phyloP scores from a whole-genome alignment of 2,329 filamentous ascomycete genomes.

The Penicillium sp. region DNA sequence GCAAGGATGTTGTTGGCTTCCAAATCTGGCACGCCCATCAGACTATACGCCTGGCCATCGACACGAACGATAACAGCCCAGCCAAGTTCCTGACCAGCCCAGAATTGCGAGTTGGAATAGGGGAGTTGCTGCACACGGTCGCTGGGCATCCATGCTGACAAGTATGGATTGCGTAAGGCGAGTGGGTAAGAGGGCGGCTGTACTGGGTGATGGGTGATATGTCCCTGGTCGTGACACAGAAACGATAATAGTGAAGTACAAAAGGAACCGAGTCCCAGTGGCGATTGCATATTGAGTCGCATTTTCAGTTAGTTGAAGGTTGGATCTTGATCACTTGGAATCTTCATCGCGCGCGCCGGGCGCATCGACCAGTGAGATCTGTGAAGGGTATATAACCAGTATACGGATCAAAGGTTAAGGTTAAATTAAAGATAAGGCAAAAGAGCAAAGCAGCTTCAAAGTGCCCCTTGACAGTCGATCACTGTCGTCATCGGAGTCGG shows the following conservation, averaged over 20 bases:
- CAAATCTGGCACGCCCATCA: slow-evolving; percentile 37
- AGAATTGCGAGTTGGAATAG: slow-evolving; percentile 41
- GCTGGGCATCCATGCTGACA: slow-evolving; percentile 44
- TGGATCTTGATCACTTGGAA: not conserved
- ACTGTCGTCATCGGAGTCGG: not conserved
- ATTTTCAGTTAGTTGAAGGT: not conserved
- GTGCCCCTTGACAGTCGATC: not conserved
- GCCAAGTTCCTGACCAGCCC: slow-evolving; percentile 39
- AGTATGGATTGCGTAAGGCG: slow-evolving; percentile 43
- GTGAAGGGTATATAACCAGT: not conserved
- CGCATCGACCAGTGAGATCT: not conserved
- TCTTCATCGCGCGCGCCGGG: not conserved
- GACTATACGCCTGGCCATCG: slow-evolving; percentile 38
- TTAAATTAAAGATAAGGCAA: not conserved
- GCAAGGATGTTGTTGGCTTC: slow-evolving; percentile 23
- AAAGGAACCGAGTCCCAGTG: slow-evolving; percentile 22
- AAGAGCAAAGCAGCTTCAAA: not conserved
- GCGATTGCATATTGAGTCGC: slow-evolving; percentile 13
- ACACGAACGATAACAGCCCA: slow-evolving; percentile 44
- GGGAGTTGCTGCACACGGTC: slow-evolving; percentile 36
- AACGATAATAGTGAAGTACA: slow-evolving; percentile 17
- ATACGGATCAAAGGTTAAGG: not conserved
- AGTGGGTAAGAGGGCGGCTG: slow-evolving; percentile 43
- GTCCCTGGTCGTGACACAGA: slow-evolving; percentile 8
- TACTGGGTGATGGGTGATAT: slow-evolving; percentile 24